A percentile compares a stretch with the other conserved stretches of the same genome.
These are phyloP conservation scores for barley (Hordeum vulgare) DNA, from an alignment of 176 grass and related monocot species.

Conservation along the genomic window DNA sequence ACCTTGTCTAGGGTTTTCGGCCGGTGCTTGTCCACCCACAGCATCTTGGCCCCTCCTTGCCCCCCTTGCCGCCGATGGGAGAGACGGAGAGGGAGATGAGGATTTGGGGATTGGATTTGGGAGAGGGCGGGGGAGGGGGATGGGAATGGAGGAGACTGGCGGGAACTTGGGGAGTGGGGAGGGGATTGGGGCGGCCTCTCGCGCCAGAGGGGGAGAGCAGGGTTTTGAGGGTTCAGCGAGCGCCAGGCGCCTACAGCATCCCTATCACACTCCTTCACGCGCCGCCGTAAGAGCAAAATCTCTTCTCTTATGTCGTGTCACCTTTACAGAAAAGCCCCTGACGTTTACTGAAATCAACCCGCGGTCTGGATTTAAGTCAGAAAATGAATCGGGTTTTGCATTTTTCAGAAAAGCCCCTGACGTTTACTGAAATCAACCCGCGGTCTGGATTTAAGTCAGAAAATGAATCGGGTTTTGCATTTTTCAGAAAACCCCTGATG, in stretches of 20 bases:
- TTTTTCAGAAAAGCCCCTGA: too few species aligned
- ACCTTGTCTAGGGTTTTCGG: slow-evolving; percentile 86
- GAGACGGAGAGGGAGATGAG: background rate
- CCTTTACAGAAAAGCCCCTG: too few species aligned
- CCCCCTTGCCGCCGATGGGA: background rate
- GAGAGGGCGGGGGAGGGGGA: background rate
- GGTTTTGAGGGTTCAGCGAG: background rate
- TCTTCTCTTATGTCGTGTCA: too few species aligned
- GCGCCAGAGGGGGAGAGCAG: background rate
- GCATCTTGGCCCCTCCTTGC: slow-evolving; percentile 40
- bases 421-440: too few species aligned
- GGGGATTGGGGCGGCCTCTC: slow-evolving; percentile 3
- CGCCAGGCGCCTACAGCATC: background rate
- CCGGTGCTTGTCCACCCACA: slow-evolving; percentile 99
- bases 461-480: too few species aligned
- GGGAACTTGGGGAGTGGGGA: slow-evolving; percentile 19
- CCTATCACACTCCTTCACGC: too few species aligned
- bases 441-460: too few species aligned
- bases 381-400: too few species aligned
- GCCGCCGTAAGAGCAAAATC: too few species aligned
- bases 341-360: too few species aligned
- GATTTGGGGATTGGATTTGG: slow-evolving; percentile 18
- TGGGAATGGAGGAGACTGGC: slow-evolving; percentile 22
- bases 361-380: too few species aligned
- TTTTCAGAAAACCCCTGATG: too few species aligned